A percentile compares a stretch with the other conserved stretches of the same genome.
Evolutionary conservation across 139 green algal genomes (phyloP).

Genomic region (Ostreobium quekettii): DNA sequence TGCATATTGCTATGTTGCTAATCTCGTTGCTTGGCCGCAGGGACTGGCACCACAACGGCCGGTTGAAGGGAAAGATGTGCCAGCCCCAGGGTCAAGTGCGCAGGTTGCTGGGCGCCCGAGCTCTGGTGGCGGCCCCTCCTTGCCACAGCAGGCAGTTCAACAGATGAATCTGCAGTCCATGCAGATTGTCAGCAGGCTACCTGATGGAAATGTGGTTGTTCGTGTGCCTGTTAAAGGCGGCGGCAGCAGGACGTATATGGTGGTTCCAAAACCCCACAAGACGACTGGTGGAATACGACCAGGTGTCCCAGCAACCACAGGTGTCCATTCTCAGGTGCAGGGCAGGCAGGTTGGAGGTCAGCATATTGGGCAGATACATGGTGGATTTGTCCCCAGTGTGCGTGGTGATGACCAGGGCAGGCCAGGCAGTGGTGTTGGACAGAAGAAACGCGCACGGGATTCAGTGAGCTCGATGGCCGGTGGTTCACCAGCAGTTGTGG

Average conservation of each 20-base stretch:
- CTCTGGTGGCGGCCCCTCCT: background rate
- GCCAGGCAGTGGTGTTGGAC: background rate
- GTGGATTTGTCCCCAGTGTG: no score
- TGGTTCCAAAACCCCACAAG: background rate
- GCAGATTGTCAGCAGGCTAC: no score
- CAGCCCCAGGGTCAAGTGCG: background rate
- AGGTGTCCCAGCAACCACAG: background rate
- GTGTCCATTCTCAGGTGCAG: background rate
- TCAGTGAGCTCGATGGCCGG: background rate
- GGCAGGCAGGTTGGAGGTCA: background rate
- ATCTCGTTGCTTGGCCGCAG: background rate
- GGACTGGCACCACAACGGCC: background rate
- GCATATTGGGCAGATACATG: no score
- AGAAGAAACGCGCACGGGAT: background rate
- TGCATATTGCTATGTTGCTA: background rate
- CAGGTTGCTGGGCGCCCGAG: background rate
- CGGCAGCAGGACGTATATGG: background rate
- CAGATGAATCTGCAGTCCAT: no score
- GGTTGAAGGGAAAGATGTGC: no score
- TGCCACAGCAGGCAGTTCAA: no score
- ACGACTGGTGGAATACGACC: background rate
- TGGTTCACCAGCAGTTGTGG: no score
- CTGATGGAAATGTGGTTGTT: background rate
- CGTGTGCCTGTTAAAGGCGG: background rate
- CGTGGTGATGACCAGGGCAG: no score